Evolutionary conservation across 2,329 filamentous ascomycete species (phyloP), one percentile per base, ranked within the genome.

Genomic region (Penicillium polonicum): DNA sequence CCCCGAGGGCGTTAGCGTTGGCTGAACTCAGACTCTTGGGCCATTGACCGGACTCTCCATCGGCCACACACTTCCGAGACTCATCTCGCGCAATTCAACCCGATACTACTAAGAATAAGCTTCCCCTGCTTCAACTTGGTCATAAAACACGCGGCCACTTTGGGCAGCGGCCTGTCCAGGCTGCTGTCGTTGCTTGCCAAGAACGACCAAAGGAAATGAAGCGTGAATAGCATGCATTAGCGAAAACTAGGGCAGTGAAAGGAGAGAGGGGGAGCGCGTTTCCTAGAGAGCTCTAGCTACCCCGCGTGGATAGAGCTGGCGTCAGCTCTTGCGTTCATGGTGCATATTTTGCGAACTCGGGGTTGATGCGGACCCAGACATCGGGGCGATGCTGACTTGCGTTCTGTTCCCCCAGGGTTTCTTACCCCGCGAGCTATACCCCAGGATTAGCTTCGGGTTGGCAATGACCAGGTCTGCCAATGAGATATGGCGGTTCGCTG

Each of bases 1-100:
- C 48, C 42, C 57, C 56, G 56, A 52, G 41, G 58, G 59, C 54
- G 53, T 52, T 59, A 39, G 50, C 41, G 63, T 65, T 65, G 60
- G 64, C 63, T 66, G 60, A 67, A 65, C 60, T 54, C 61, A 58
- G 58, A 48, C 21, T 41, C 12, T 23, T 23, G 25, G 46, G 43
- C 50, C 57, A 45, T 54, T 44, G 25, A 39, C 42, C 57, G 50
- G 59, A 55, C 52, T 38, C 48, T 50, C 19, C 43, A 35, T 23
- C 31, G 46, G 21, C 27, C 39, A 48, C 43, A 48, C 48, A 52
- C 42, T 56, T 41, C 60, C 53, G 56, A 54, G 48, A 35, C 36
- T 45, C 51, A 39, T 48, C 50, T 46, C 39, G 38, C 58, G 9
- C 38, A 42, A 44, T 42, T 15, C 38, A 19, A 21, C 19, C 39